These are phyloP conservation scores for Phytophthora tentaculata DNA, from an alignment of 352 stramenopile genomes.

Conservation along the genomic window DNA sequence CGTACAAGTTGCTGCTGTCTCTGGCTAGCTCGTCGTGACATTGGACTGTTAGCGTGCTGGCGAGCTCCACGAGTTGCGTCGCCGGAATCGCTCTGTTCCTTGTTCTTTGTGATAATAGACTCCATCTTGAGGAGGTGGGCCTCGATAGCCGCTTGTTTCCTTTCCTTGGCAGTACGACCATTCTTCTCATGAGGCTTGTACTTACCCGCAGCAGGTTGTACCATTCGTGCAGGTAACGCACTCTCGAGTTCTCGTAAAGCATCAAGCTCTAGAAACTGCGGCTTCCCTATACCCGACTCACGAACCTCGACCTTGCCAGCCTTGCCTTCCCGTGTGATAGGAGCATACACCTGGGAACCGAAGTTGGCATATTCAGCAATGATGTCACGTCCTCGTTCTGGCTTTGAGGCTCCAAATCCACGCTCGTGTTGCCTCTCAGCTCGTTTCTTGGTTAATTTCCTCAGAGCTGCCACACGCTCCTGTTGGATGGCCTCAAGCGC, in stretches of 20 bases:
- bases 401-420: slow-evolving; percentile 32
- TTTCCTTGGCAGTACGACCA: slow-evolving; percentile 73
- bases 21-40: slow-evolving; percentile 43
- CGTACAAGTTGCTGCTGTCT: slow-evolving; percentile 62
- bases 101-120: slow-evolving; percentile 75
- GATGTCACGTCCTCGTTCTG: slow-evolving; percentile 76
- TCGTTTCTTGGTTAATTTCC: slow-evolving; percentile 91
- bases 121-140: slow-evolving; percentile 90
- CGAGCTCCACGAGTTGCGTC: neutral
- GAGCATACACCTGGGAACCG: slow-evolving; percentile 86
- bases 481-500: slow-evolving; percentile 82
- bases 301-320: slow-evolving; percentile 53
- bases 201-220: slow-evolving; percentile 46
- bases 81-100: slow-evolving; percentile 37
- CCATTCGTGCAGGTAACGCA: slow-evolving; percentile 54
- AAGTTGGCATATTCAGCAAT: slow-evolving; percentile 91
- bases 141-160: slow-evolving; percentile 77
- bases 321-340: slow-evolving; percentile 66
- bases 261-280: slow-evolving; percentile 61
- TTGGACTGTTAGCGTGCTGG: slow-evolving; percentile 8
- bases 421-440: slow-evolving; percentile 51
- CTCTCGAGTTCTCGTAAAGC: slow-evolving; percentile 70
- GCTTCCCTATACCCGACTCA: slow-evolving; percentile 64
- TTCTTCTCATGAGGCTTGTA: slow-evolving; percentile 60
- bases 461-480: slow-evolving; percentile 86